Percentiles rank a stretch among this genome's conserved stretches.
Evolutionary conservation across 164 flowering plant species (phyloP).

Genomic region (Akebia trifoliata): DNA sequence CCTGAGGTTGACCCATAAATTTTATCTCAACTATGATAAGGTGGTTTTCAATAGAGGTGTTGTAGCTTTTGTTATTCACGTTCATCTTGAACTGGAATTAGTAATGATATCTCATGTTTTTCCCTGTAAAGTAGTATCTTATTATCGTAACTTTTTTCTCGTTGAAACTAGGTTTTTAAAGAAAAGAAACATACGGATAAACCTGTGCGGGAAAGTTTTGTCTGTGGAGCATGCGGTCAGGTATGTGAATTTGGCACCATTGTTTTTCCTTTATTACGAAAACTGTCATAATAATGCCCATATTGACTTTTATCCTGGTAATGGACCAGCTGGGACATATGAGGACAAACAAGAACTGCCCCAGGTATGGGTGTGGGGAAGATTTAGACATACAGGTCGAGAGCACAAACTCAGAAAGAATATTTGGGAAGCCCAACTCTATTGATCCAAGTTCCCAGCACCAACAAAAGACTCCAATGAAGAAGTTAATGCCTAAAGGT

Average conservation of each 20-base stretch:
- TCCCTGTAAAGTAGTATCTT: neutral
- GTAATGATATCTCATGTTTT: neutral
- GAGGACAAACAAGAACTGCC: constrained; percentile 98
- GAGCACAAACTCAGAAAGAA: constrained; percentile 40
- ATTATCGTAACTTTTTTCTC: constrained; percentile 1
- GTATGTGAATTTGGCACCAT: constrained; percentile 28
- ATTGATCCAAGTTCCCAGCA: constrained; percentile 38
- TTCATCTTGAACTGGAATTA: neutral
- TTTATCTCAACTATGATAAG: too few species aligned
- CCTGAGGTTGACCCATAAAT: too few species aligned
- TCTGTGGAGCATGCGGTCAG: constrained; percentile 98
- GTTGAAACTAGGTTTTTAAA: constrained; percentile 43
- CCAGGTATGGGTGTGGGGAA: constrained; percentile 82
- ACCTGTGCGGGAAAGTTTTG: constrained; percentile 76
- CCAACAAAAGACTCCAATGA: constrained; percentile 40
- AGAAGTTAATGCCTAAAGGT: constrained; percentile 49
- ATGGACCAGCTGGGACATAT: constrained; percentile 80
- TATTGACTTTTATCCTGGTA: neutral
- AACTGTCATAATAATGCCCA: constrained; percentile 1
- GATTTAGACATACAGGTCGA: constrained; percentile 56
- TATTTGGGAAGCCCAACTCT: constrained; percentile 33
- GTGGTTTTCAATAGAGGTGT: too few species aligned
- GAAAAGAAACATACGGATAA: constrained; percentile 56
- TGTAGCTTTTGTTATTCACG: too few species aligned
- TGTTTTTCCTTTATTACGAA: neutral